Evolutionary conservation across 345 rosid genomes (phyloP).

Genomic region (Syzygium aqueum): DNA sequence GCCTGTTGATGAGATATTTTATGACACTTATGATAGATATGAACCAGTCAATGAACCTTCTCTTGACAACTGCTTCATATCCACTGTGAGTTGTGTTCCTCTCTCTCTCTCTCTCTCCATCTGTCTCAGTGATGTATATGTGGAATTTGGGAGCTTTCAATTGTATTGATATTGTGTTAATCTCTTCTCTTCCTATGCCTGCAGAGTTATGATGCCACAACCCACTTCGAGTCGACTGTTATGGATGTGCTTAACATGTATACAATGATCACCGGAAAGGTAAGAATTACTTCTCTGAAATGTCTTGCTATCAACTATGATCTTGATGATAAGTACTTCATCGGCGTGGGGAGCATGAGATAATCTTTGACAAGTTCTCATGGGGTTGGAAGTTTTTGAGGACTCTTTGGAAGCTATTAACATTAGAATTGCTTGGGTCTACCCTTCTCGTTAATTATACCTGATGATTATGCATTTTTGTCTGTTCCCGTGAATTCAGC

Average conservation of each 20-base stretch:
- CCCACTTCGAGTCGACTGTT: conserved; percentile 93
- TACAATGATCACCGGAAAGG: conserved; percentile 94
- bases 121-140: background rate
- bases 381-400: background rate
- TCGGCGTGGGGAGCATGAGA: background rate
- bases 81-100: conserved; percentile 46
- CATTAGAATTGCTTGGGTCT: background rate
- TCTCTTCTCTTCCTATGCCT: background rate
- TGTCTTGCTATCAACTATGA: background rate
- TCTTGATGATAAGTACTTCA: background rate
- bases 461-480: background rate
- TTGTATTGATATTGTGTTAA: background rate
- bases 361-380: background rate
- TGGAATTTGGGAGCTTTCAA: background rate
- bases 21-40: conserved; percentile 63
- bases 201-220: conserved; percentile 98
- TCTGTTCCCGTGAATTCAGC: background rate
- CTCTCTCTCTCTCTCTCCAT: background rate
- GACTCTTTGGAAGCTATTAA: background rate
- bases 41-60: conserved; percentile 82
- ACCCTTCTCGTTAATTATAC: background rate
- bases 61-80: conserved; percentile 87
- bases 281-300: conserved; percentile 2
- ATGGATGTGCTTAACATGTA: conserved; percentile 88
- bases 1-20: conserved; percentile 83